Conservation (phyloP, 495 filamentous ascomycete species). For the Penicillium mononematosum region DNA sequence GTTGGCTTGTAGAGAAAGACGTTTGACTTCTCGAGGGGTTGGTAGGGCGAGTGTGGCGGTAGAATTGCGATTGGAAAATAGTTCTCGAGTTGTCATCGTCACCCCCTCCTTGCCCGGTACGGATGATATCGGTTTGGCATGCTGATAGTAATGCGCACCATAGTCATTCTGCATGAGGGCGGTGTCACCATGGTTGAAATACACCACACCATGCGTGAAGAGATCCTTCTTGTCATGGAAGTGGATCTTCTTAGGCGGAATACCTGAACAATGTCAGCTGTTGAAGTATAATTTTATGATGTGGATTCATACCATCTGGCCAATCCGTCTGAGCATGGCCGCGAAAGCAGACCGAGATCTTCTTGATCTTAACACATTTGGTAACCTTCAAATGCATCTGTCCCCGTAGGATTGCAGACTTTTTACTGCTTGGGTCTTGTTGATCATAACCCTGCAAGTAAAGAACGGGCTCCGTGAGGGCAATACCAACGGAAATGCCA, state of each 20-base stretch:
- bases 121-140: slow-evolving; percentile 41
- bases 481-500: slow-evolving; percentile 68
- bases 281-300: neutral
- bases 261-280: slow-evolving; percentile 53
- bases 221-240: slow-evolving; percentile 72
- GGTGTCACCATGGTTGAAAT: slow-evolving; percentile 52
- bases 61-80: slow-evolving; percentile 41
- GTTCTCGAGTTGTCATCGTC: slow-evolving; percentile 40
- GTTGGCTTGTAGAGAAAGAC: slow-evolving; percentile 74
- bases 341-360: slow-evolving; percentile 81
- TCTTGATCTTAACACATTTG: slow-evolving; percentile 92
- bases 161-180: slow-evolving; percentile 67
- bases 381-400: slow-evolving; percentile 78
- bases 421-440: slow-evolving; percentile 62
- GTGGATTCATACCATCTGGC: slow-evolving; percentile 73
- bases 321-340: slow-evolving; percentile 90
- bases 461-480: slow-evolving; percentile 83
- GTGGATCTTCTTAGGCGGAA: slow-evolving; percentile 83
- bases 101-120: slow-evolving; percentile 50
- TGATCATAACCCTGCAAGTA: slow-evolving; percentile 93
- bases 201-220: slow-evolving; percentile 46
- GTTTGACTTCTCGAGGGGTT: slow-evolving; percentile 52
- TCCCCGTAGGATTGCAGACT: slow-evolving; percentile 82
- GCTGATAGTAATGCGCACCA: slow-evolving; percentile 47
- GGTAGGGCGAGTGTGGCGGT: slow-evolving; percentile 39